phyloP scores from a whole-genome alignment of 495 filamentous ascomycete genomes.

The Amorphotheca resinae region DNA sequence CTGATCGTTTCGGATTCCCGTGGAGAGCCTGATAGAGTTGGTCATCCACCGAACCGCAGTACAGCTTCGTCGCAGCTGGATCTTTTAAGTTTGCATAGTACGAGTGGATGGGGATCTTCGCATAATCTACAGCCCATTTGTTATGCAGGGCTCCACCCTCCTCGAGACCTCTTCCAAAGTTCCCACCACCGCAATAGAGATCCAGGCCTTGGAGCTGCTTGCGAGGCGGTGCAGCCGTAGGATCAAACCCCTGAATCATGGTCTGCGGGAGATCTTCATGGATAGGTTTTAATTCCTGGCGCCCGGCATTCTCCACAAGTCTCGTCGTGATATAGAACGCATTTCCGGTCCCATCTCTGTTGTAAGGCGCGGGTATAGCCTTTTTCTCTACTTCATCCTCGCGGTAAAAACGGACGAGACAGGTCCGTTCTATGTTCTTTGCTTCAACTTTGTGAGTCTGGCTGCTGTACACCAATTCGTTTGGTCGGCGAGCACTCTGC shows the following conservation, averaged over 20 bases:
- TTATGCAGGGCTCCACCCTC: constrained; percentile 53
- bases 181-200: constrained; percentile 63
- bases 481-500: constrained; percentile 28
- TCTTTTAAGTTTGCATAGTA: constrained; percentile 47
- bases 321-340: constrained; percentile 44
- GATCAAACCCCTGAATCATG: constrained; percentile 47
- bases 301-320: constrained; percentile 13
- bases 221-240: constrained; percentile 3
- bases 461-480: constrained; percentile 54
- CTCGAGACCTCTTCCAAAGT: constrained; percentile 61
- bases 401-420: constrained; percentile 44
- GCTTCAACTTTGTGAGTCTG: constrained; percentile 27
- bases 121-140: constrained; percentile 53
- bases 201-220: constrained; percentile 42
- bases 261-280: constrained; percentile 12
- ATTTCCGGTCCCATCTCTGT: constrained; percentile 48
- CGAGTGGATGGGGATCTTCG: constrained; percentile 47
- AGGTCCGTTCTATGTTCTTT: constrained; percentile 36
- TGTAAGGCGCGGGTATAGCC: constrained; percentile 48
- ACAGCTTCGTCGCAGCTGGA: constrained; percentile 31
- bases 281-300: constrained; percentile 5
- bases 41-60: constrained; percentile 58
- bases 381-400: constrained; percentile 21
- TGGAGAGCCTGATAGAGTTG: constrained; percentile 41
- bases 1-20: constrained; percentile 28